phyloP scores from a whole-genome alignment of 1,284 basidiomycete species.

The Clitocybe nebularis region DNA sequence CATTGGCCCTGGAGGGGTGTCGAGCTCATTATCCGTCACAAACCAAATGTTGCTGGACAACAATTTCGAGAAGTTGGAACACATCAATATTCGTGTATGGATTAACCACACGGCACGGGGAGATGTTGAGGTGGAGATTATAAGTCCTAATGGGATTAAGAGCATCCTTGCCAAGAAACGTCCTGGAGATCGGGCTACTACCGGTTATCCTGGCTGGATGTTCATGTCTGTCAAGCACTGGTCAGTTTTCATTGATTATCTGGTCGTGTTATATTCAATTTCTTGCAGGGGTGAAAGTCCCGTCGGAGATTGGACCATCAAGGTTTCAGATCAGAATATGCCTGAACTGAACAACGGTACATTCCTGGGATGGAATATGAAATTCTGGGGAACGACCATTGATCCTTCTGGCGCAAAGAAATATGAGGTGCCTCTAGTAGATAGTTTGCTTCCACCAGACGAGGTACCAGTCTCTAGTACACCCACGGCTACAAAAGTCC shows the following conservation, averaged over 20 bases:
- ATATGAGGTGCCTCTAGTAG: conserved; percentile 61
- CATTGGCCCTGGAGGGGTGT: conserved; percentile 69
- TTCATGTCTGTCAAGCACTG: conserved; percentile 99
- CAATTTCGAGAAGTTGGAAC: conserved; percentile 90
- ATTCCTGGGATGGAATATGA: conserved; percentile 91
- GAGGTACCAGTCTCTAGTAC: conserved; percentile 31
- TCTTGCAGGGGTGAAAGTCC: conserved; percentile 84
- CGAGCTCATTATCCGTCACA: conserved; percentile 68
- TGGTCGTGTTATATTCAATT: conserved; percentile 14
- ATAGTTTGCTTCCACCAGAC: conserved; percentile 52
- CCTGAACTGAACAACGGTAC: conserved; percentile 60
- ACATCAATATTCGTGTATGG: conserved; percentile 92
- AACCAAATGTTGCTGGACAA: conserved; percentile 63
- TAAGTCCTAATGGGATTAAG: conserved; percentile 83
- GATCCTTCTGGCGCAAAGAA: conserved; percentile 67
- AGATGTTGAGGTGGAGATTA: conserved; percentile 89
- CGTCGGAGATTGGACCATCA: conserved; percentile 90
- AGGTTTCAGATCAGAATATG: conserved; percentile 73
- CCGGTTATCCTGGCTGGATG: conserved; percentile 90
- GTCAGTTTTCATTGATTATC: conserved; percentile 41
- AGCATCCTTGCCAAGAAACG: conserved; percentile 82
- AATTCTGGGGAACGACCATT: conserved; percentile 88
- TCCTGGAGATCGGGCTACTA: conserved; percentile 60
- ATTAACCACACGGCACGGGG: conserved; percentile 85
- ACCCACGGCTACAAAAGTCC: conserved; percentile 51